phyloP scores from a whole-genome alignment of 768 basidiomycete species.

The Lactifluus volemus region DNA sequence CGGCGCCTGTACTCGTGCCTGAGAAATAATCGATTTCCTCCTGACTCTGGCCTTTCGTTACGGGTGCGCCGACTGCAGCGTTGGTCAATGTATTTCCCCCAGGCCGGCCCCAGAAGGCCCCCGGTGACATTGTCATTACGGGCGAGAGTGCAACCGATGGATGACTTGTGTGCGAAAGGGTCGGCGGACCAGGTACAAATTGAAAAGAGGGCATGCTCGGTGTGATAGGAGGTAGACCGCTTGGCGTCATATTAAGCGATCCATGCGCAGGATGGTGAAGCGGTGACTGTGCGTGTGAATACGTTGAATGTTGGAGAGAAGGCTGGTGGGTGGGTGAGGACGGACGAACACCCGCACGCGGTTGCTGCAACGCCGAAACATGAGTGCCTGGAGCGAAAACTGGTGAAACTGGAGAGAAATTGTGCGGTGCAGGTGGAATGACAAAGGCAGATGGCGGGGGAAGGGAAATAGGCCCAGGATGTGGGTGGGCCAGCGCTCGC shows the following conservation, averaged over 20 bases:
- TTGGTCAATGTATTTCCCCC: constrained; percentile 42
- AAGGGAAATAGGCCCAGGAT: constrained; percentile 62
- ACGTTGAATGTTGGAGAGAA: constrained; percentile 24
- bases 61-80: constrained; percentile 55
- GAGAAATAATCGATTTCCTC: constrained; percentile 33
- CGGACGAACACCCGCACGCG: background rate
- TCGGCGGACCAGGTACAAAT: constrained; percentile 54
- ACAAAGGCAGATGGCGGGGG: constrained; percentile 47
- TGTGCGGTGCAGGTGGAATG: constrained; percentile 34
- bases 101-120: constrained; percentile 62
- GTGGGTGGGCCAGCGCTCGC: constrained; percentile 31
- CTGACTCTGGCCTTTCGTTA: constrained; percentile 20
- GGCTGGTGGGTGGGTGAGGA: constrained; percentile 24
- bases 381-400: constrained; percentile 22
- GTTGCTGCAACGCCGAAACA: constrained; percentile 10
- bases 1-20: constrained; percentile 2
- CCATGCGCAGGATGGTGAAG: constrained; percentile 32
- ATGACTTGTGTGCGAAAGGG: constrained; percentile 25
- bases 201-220: constrained; percentile 95
- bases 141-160: constrained; percentile 51
- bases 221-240: constrained; percentile 87
- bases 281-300: constrained; percentile 28
- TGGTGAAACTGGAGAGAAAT: constrained; percentile 23
- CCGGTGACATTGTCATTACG: constrained; percentile 62
- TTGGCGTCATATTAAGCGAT: constrained; percentile 39